Conservation (phyloP, 139 green algal genomes). For the Picochlorum sp. region DNA sequence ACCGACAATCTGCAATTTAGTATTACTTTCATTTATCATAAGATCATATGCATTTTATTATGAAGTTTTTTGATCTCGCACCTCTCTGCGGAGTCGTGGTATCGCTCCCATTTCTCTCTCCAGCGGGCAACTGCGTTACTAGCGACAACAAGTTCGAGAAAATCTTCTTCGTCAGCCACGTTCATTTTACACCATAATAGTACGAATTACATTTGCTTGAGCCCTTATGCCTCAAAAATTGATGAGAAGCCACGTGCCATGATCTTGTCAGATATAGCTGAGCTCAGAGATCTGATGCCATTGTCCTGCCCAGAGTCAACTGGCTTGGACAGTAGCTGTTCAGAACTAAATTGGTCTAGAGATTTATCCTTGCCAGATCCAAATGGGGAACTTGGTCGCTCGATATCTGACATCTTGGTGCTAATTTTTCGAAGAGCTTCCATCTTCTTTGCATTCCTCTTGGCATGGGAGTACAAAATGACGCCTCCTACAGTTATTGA, state of each 20-base stretch:
- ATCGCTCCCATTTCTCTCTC: conserved; percentile 4
- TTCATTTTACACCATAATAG: too few relatives aligned
- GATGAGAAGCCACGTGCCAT: conserved; percentile 5
- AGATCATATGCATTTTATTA: too few relatives aligned
- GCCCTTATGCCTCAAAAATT: conserved; percentile 7
- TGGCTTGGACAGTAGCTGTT: too few relatives aligned
- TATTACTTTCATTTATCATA: too few relatives aligned
- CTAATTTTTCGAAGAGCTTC: background rate
- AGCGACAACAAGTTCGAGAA: conserved; percentile 49
- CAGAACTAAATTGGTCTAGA: too few relatives aligned
- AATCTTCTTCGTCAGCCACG: conserved; percentile 33
- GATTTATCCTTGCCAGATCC: too few relatives aligned
- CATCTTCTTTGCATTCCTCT: background rate
- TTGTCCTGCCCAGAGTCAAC: too few relatives aligned
- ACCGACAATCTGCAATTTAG: background rate
- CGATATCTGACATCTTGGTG: background rate
- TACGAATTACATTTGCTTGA: too few relatives aligned
- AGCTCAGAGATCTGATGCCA: background rate
- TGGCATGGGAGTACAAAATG: conserved; percentile 41
- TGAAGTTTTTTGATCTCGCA: too few relatives aligned
- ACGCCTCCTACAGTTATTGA: conserved; percentile 68
- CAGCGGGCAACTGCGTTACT: conserved; percentile 36
- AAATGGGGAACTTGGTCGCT: background rate
- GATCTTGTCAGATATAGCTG: background rate
- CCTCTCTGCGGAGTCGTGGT: too few relatives aligned